These are phyloP conservation scores for Phytophthora quininea DNA, from an alignment of 352 stramenopile genomes.

Conservation along the genomic window DNA sequence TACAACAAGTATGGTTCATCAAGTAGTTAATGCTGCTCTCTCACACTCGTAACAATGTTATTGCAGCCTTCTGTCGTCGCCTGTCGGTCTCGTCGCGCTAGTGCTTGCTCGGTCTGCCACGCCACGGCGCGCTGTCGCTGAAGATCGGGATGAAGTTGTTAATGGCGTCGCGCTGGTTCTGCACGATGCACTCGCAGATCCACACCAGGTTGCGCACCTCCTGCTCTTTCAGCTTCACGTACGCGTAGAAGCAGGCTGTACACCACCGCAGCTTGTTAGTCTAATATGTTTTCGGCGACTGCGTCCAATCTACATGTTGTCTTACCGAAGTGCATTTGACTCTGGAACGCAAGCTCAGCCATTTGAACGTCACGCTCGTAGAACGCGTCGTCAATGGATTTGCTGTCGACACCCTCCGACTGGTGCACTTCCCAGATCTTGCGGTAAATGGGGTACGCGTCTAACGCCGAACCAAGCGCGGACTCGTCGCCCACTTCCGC, in stretches of 20 bases:
- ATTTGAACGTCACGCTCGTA: conserved; percentile 99
- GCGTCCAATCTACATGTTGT: neutral
- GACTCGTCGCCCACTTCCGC: conserved; percentile 93
- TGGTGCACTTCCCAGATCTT: conserved; percentile 98
- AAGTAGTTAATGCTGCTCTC: too few relatives aligned
- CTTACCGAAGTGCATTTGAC: conserved; percentile 98
- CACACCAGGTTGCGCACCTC: conserved; percentile 99
- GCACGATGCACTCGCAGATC: conserved; percentile 99
- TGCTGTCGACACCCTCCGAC: conserved; percentile 92
- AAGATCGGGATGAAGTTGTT: conserved; percentile 99
- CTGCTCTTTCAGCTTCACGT: conserved; percentile 99
- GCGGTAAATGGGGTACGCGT: conserved; percentile 96
- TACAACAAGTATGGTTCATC: too few relatives aligned
- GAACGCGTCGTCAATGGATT: conserved; percentile 99
- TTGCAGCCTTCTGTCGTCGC: neutral
- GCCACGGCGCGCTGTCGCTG: conserved; percentile 95
- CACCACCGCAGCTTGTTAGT: conserved; percentile 4
- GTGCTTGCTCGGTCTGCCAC: conserved; percentile 72
- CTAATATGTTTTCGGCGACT: too few relatives aligned
- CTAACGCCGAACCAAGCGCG: conserved; percentile 87
- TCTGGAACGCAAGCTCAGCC: conserved; percentile 98
- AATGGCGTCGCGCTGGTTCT: conserved; percentile 99
- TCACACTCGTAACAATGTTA: neutral
- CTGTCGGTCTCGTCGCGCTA: conserved; percentile 15
- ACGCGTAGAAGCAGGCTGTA: conserved; percentile 96